A percentile compares a stretch with the other conserved stretches of the same genome.
These are phyloP conservation scores for Isatis tinctoria DNA, from an alignment of 345 rosid species.

Conservation along the genomic window DNA sequence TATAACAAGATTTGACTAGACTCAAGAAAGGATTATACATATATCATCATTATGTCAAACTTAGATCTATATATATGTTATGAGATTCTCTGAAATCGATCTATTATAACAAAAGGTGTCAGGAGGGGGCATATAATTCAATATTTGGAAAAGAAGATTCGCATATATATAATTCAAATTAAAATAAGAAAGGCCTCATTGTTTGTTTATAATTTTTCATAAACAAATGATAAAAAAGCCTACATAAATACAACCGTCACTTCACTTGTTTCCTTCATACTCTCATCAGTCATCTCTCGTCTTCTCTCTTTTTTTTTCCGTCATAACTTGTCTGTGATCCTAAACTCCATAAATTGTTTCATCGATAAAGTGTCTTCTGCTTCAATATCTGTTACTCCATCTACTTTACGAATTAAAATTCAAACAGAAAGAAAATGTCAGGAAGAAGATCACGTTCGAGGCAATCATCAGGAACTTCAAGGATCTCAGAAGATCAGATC, in stretches of 20 bases:
- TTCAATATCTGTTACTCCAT: neutral
- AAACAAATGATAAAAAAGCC: conserved; percentile 19
- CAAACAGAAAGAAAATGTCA: conserved; percentile 46
- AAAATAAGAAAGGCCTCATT: neutral
- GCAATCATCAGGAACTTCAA: conserved; percentile 52
- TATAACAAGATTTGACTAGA: neutral
- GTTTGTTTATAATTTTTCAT: neutral
- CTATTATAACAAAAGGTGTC: conserved; percentile 31
- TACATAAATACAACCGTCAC: conserved; percentile 31
- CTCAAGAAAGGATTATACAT: conserved; percentile 14
- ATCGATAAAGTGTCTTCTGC: neutral
- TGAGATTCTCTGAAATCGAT: conserved; percentile 24
- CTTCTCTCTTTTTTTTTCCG: conserved; percentile 3
- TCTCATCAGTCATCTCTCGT: conserved; percentile 2
- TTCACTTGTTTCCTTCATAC: conserved; percentile 27
- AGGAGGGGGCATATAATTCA: conserved; percentile 17
- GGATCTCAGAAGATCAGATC: conserved; percentile 81
- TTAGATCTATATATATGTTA: conserved; percentile 25
- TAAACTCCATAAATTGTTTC: conserved; percentile 24
- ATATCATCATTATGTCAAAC: neutral
- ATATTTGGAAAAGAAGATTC: conserved; percentile 17
- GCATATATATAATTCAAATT: neutral
- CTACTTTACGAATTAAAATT: neutral
- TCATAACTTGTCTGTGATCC: conserved; percentile 20
- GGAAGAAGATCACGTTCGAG: conserved; percentile 87